Conservation (phyloP, 768 basidiomycete species). For the Artomyces pyxidatus region DNA sequence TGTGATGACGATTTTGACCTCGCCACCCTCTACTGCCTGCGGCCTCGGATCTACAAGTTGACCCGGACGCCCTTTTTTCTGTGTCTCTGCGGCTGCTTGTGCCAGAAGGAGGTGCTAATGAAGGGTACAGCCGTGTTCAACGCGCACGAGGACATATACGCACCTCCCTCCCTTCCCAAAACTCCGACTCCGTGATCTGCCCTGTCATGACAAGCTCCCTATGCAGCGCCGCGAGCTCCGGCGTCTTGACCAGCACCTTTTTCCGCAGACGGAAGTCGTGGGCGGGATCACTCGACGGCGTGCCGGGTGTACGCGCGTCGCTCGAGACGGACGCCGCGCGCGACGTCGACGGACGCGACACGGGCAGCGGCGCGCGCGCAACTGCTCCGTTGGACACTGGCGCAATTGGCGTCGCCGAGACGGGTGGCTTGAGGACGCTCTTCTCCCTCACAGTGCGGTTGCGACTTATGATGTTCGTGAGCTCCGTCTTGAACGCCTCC, state of each 20-base stretch:
- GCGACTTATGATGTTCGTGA: conserved; percentile 67
- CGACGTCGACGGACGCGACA: conserved; percentile 44
- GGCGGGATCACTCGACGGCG: conserved; percentile 54
- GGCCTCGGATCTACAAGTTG: conserved; percentile 86
- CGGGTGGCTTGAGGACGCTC: conserved; percentile 13
- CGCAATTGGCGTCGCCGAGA: conserved; percentile 22
- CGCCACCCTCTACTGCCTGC: conserved; percentile 74
- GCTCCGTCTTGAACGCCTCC: conserved; percentile 74
- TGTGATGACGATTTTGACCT: conserved; percentile 85
- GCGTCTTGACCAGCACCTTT: conserved; percentile 68
- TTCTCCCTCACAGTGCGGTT: conserved; percentile 38
- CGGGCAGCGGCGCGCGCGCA: conserved; percentile 20
- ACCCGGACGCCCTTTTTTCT: conserved; percentile 75
- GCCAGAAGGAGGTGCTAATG: conserved; percentile 66
- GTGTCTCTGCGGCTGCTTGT: conserved; percentile 64
- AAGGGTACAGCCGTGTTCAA: conserved; percentile 19
- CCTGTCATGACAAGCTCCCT: conserved; percentile 80
- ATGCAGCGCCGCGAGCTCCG: conserved; percentile 75
- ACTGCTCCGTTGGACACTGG: conserved; percentile 11
- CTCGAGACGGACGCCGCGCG: conserved; percentile 58
- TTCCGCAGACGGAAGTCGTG: conserved; percentile 70
- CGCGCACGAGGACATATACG: conserved; percentile 11
- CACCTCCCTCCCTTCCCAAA: conserved; percentile 97
- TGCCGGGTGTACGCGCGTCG: conserved; percentile 35
- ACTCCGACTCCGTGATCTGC: conserved; percentile 87